phyloP scores from a whole-genome alignment of 495 filamentous ascomycete species.

The Podospora didyma region DNA sequence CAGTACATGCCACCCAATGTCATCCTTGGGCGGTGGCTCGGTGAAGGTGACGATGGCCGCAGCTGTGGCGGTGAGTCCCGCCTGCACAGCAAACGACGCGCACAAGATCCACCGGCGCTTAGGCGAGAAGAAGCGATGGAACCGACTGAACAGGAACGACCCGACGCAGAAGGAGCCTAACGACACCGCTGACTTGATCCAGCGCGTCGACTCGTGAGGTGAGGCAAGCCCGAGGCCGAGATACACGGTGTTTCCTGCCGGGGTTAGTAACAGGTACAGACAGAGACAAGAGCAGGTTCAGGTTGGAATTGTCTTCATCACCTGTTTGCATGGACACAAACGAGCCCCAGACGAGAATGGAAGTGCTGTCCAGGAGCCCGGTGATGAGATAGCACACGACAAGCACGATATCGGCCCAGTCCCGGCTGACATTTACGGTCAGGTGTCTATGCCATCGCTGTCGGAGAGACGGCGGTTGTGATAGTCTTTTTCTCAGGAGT shows the following conservation, averaged over 20 bases:
- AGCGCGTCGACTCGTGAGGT: slow-evolving; percentile 50
- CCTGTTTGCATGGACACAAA: slow-evolving; percentile 81
- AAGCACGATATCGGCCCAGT: slow-evolving; percentile 58
- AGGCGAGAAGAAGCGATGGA: slow-evolving; percentile 54
- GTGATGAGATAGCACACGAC: slow-evolving; percentile 69
- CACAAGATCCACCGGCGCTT: slow-evolving; percentile 60
- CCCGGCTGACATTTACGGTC: slow-evolving; percentile 45
- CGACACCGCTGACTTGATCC: slow-evolving; percentile 63
- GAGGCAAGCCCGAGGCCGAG: slow-evolving; percentile 61
- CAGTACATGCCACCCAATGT: slow-evolving; percentile 53
- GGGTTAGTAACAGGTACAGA: neutral
- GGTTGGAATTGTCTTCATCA: too few relatives aligned
- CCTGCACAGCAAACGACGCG: slow-evolving; percentile 56
- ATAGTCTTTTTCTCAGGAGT: slow-evolving; percentile 29
- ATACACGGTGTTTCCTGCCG: slow-evolving; percentile 64
- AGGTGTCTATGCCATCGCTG: slow-evolving; percentile 38
- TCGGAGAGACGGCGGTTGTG: slow-evolving; percentile 3
- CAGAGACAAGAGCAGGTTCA: too few relatives aligned
- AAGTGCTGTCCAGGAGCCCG: slow-evolving; percentile 67
- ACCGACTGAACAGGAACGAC: slow-evolving; percentile 57
- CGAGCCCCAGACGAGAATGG: slow-evolving; percentile 68
- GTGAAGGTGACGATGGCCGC: slow-evolving; percentile 54
- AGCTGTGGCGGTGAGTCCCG: slow-evolving; percentile 48
- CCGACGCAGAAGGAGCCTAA: slow-evolving; percentile 65
- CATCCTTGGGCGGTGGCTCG: slow-evolving; percentile 34